phyloP scores from a whole-genome alignment of 768 basidiomycete species.

The Naganishia randhawae region DNA sequence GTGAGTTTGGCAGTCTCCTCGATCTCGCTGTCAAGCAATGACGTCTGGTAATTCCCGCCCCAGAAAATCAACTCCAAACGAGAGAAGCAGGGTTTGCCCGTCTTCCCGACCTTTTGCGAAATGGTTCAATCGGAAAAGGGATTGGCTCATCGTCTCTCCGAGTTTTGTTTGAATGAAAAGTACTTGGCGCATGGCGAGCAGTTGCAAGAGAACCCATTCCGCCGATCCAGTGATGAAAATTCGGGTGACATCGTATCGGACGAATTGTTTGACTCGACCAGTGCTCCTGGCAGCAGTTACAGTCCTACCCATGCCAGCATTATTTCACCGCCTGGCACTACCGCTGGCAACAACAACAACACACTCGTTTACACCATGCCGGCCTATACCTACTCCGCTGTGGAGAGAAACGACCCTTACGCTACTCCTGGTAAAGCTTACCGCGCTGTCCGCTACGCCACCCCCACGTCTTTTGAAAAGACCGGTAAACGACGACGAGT shows the following conservation, averaged over 20 bases:
- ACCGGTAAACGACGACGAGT: background rate
- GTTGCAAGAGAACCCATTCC: background rate
- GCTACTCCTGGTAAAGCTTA: too few species aligned
- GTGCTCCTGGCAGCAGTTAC: too few species aligned
- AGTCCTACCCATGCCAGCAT: too few species aligned
- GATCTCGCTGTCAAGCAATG: background rate
- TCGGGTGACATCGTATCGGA: background rate
- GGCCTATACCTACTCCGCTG: too few species aligned
- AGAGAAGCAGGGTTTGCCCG: background rate
- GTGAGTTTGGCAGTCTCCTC: background rate
- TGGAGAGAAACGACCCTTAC: too few species aligned
- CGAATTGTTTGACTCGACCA: background rate
- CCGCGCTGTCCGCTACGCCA: background rate
- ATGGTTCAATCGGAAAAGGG: background rate
- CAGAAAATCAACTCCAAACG: slow-evolving; percentile 2
- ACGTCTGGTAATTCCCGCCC: background rate
- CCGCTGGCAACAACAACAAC: background rate
- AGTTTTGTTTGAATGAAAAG: background rate
- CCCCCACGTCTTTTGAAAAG: background rate
- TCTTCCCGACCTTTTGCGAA: background rate
- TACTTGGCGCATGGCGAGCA: background rate
- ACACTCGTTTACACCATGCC: too few species aligned
- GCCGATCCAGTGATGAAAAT: background rate
- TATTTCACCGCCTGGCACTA: too few species aligned
- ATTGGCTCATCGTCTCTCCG: background rate